Conservation (phyloP, 768 basidiomycete genomes). For the Mycena olivaceomarginata region DNA sequence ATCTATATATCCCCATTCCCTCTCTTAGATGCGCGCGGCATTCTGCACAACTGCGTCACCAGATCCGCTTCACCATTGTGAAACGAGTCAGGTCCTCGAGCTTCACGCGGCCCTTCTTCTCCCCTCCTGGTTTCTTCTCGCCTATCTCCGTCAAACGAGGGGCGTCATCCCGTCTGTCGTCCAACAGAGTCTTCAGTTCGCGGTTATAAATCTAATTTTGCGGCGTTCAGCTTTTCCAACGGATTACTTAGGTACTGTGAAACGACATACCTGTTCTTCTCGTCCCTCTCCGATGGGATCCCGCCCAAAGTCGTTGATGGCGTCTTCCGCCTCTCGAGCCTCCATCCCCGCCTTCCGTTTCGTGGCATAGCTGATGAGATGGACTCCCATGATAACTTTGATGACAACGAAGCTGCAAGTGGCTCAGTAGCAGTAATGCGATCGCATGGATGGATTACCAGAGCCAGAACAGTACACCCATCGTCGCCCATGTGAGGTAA, state of each 20-base stretch:
- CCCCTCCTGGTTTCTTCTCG: slow-evolving; percentile 68
- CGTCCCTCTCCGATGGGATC: slow-evolving; percentile 93
- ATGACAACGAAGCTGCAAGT: slow-evolving; percentile 85
- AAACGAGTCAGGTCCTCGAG: slow-evolving; percentile 94
- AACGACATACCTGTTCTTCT: slow-evolving; percentile 82
- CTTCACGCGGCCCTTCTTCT: slow-evolving; percentile 78
- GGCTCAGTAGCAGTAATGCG: neutral
- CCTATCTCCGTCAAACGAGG: slow-evolving; percentile 83
- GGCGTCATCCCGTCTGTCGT: slow-evolving; percentile 82
- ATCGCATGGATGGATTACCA: slow-evolving; percentile 75
- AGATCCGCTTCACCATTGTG: slow-evolving; percentile 97
- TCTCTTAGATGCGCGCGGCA: slow-evolving; percentile 19
- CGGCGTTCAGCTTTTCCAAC: slow-evolving; percentile 14
- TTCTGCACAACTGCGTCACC: slow-evolving; percentile 55
- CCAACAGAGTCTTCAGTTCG: slow-evolving; percentile 83
- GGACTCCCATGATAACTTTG: slow-evolving; percentile 95
- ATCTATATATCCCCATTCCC: slow-evolving; percentile 31
- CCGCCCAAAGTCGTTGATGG: slow-evolving; percentile 91
- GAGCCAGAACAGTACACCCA: slow-evolving; percentile 86
- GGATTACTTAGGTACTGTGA: slow-evolving; percentile 12
- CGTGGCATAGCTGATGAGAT: slow-evolving; percentile 90
- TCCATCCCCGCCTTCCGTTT: slow-evolving; percentile 87
- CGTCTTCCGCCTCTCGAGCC: slow-evolving; percentile 82
- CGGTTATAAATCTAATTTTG: slow-evolving; percentile 83
- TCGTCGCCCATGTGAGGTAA: slow-evolving; percentile 78